Conservation (phyloP, 2,329 filamentous ascomycete genomes). For the Fusarium sp. region DNA sequence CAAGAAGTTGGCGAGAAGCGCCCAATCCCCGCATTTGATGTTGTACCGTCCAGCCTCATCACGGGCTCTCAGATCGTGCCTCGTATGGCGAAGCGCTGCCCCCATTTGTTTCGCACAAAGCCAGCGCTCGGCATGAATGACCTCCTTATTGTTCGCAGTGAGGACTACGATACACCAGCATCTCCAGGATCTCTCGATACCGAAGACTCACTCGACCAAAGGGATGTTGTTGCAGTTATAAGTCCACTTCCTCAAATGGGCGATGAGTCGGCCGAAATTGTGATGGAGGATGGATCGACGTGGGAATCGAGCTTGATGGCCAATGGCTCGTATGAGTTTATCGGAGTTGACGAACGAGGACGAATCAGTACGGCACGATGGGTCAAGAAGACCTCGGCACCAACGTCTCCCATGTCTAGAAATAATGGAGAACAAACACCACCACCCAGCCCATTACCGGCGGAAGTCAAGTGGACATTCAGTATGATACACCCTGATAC, state of each 20-base stretch:
- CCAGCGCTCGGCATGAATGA: conserved; percentile 76
- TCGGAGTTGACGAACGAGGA: conserved; percentile 68
- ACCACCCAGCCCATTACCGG: conserved; percentile 43
- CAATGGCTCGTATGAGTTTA: conserved; percentile 75
- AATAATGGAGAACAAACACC: conserved; percentile 40
- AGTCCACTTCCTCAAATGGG: conserved; percentile 66
- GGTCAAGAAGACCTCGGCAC: conserved; percentile 64
- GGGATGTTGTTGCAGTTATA: conserved; percentile 75
- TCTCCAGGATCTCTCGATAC: conserved; percentile 54
- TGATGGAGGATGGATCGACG: conserved; percentile 71
- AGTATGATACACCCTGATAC: conserved; percentile 78
- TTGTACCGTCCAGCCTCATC: conserved; percentile 76
- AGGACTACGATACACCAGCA: conserved; percentile 66
- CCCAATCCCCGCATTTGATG: conserved; percentile 76
- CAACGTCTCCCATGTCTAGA: conserved; percentile 31
- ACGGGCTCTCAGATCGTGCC: conserved; percentile 68
- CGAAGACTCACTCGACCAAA: conserved; percentile 60
- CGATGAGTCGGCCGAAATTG: conserved; percentile 72
- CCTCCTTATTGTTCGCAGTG: conserved; percentile 77
- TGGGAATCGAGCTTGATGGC: conserved; percentile 67
- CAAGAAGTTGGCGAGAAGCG: conserved; percentile 73
- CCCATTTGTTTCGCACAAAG: conserved; percentile 72
- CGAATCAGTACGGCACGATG: conserved; percentile 73
- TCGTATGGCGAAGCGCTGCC: conserved; percentile 70
- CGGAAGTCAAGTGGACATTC: conserved; percentile 76